Evolutionary conservation across 1,284 basidiomycete species (phyloP), one percentile per base, ranked within the genome.

Genomic region (Malassezia pachydermatis): DNA sequence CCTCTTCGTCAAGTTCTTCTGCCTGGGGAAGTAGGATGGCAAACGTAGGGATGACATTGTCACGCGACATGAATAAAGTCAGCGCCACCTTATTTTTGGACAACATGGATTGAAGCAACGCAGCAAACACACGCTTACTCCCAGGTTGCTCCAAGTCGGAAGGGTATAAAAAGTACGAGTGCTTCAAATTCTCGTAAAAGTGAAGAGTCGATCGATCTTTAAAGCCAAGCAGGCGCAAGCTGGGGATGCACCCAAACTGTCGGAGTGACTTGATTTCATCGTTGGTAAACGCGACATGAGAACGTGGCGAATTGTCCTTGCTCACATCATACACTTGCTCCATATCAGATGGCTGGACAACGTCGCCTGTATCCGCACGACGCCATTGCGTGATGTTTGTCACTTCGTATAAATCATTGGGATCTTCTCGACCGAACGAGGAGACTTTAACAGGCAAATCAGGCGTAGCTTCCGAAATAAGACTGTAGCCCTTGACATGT

Each of bases 201-300:
- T 74, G 73, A 1, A 96, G 76, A 51, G 84, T 78, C 4, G 74
- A 59, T 13, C 32, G 40, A 37, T 65, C 56, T 23, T 90, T 87
- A 76, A 96, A 98, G 3, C 92, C 94, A 19, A 99, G 79, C 4
- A 98, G 79, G 71, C 84, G 87, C 67, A 98, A 81, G 6, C 81
- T 82, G 80, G 56, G 53, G 2, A 49, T n/a, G 30, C 45, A 38
- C 13, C 59, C 57, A 20, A 65, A 50, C 33, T 63, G 54, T 49
- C 85, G 82, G 74, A 95, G 84, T 13, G 80, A 78, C 25, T 77
- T 78, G 48, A 92, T 76, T 67, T 96, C 88, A 14, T 87, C 83
- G n/a, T 81, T 77, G 0, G 81, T 84, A 67, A 86, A 10, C 86
- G 32, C 8, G 22, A 52, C 33, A 19, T 36, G 43, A 9, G 38